Percentiles rank a stretch among this genome's conserved stretches.
These are phyloP conservation scores for Argentina anserina DNA, from an alignment of 306 rosid species.

Conservation along the genomic window DNA sequence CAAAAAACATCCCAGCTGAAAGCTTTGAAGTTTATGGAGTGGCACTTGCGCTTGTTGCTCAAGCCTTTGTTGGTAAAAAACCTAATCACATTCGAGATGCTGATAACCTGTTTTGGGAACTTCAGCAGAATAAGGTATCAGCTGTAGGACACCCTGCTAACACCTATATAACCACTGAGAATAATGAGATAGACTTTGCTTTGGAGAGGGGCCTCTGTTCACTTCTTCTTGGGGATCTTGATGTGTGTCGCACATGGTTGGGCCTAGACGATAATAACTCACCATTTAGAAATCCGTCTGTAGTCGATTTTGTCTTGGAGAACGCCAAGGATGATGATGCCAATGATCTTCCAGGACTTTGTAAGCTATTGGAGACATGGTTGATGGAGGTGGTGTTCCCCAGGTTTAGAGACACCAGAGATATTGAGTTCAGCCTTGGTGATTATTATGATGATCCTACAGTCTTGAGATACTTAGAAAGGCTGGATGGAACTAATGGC, in stretches of 20 bases:
- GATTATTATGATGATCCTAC: slow-evolving; percentile 91
- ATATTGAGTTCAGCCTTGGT: slow-evolving; percentile 67
- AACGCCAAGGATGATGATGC: slow-evolving; percentile 71
- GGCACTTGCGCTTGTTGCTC: slow-evolving; percentile 94
- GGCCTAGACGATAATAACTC: slow-evolving; percentile 73
- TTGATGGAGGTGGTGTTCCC: slow-evolving; percentile 90
- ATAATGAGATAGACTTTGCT: slow-evolving; percentile 79
- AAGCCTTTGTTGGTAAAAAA: slow-evolving; percentile 77
- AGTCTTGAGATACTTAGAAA: slow-evolving; percentile 81
- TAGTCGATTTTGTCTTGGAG: slow-evolving; percentile 70
- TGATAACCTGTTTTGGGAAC: slow-evolving; percentile 85
- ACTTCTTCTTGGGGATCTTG: slow-evolving; percentile 89
- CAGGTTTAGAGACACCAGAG: slow-evolving; percentile 82
- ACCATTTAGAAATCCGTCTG: slow-evolving; percentile 74
- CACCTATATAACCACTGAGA: slow-evolving; percentile 47
- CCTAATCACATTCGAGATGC: slow-evolving; percentile 93
- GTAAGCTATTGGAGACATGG: slow-evolving; percentile 90
- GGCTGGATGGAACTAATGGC: slow-evolving; percentile 68
- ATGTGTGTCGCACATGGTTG: slow-evolving; percentile 78
- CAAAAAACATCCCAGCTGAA: slow-evolving; percentile 91
- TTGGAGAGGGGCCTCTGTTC: slow-evolving; percentile 96
- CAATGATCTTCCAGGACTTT: slow-evolving; percentile 91
- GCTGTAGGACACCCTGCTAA: slow-evolving; percentile 42
- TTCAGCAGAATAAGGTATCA: slow-evolving; percentile 75
- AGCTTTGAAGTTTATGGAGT: slow-evolving; percentile 96